A percentile compares a stretch with the other conserved stretches of the same genome.
Evolutionary conservation across 495 filamentous ascomycete genomes (phyloP).

Genomic region (Terfezia claveryi): DNA sequence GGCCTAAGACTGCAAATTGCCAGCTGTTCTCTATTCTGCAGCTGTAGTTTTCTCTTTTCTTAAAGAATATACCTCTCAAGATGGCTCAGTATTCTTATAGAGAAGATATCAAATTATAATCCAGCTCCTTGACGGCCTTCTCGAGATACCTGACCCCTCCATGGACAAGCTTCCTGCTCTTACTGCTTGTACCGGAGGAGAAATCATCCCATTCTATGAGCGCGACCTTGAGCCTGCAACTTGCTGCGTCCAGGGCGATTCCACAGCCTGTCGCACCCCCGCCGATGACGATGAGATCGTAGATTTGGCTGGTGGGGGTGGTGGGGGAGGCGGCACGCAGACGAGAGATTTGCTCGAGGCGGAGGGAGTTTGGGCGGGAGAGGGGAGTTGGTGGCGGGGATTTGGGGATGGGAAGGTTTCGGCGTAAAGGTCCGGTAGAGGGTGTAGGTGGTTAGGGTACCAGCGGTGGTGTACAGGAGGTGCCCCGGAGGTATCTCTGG

Average conservation of each 20-base stretch:
- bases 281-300: conserved; percentile 82
- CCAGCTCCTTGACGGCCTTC: conserved; percentile 90
- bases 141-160: conserved; percentile 91
- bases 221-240: conserved; percentile 78
- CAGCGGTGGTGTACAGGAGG: conserved; percentile 36
- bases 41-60: too few species aligned
- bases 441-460: conserved; percentile 4
- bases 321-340: conserved; percentile 15
- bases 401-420: not conserved
- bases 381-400: conserved; percentile 16
- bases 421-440: not conserved
- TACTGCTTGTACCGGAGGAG: conserved; percentile 77
- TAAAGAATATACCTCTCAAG: too few species aligned
- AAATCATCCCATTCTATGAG: conserved; percentile 94
- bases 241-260: conserved; percentile 83
- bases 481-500: conserved; percentile 29
- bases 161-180: conserved; percentile 93
- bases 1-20: too few species aligned
- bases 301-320: conserved; percentile 23
- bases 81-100: too few species aligned
- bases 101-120: too few species aligned
- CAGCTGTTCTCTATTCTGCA: too few species aligned
- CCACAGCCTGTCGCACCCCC: conserved; percentile 83
- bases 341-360: conserved; percentile 30
- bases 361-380: conserved; percentile 44